These are phyloP conservation scores for Teunomyces lycoperdinae DNA, from an alignment of 805 yeast species.

Conservation along the genomic window DNA sequence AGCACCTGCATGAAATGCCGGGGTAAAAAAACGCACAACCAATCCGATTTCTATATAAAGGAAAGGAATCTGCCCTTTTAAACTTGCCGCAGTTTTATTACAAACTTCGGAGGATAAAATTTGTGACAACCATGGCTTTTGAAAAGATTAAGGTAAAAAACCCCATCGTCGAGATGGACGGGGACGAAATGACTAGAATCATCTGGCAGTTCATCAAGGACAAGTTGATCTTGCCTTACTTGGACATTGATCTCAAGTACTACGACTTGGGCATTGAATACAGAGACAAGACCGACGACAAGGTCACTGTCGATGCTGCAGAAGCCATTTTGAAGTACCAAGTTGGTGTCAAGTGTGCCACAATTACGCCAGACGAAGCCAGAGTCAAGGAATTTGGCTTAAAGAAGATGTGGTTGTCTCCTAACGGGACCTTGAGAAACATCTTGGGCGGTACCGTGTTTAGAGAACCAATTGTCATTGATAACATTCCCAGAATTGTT, in stretches of 20 bases:
- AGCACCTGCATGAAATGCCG: neutral
- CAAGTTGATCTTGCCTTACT: conserved; percentile 62
- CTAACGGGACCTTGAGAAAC: conserved; percentile 82
- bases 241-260: conserved; percentile 72
- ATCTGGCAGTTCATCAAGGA: conserved; percentile 76
- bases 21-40: neutral
- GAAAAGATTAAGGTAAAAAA: conserved; percentile 63
- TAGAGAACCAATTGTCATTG: conserved; percentile 79
- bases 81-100: too few species aligned
- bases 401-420: conserved; percentile 83
- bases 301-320: conserved; percentile 76
- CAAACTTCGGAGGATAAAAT: too few species aligned
- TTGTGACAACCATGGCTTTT: neutral
- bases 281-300: conserved; percentile 70
- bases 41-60: neutral
- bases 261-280: conserved; percentile 68
- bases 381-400: conserved; percentile 72
- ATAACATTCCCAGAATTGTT: conserved; percentile 71
- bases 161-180: conserved; percentile 78
- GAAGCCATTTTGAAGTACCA: conserved; percentile 71
- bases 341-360: conserved; percentile 82
- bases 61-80: neutral
- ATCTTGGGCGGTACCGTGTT: conserved; percentile 81
- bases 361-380: conserved; percentile 80
- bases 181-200: conserved; percentile 85